Conservation (phyloP, 139 green algal genomes). For the Parachlorella kessleri region DNA sequence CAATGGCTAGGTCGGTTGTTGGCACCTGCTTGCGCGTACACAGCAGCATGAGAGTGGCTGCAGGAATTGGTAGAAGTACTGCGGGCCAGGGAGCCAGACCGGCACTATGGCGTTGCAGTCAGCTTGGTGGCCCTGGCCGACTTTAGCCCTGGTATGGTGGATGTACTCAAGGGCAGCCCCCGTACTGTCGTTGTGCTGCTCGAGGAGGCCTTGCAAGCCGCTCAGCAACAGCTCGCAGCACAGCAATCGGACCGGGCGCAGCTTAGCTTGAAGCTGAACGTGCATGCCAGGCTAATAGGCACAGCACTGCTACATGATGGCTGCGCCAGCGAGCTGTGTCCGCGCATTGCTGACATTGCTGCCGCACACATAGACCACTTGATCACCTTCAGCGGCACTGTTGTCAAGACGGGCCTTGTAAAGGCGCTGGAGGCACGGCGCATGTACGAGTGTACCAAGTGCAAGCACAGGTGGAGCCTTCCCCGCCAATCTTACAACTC, state of each 20-base stretch:
- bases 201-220: conserved; percentile 41
- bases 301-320: conserved; percentile 47
- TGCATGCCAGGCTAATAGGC: conserved; percentile 57
- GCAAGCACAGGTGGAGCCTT: conserved; percentile 59
- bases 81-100: conserved; percentile 28
- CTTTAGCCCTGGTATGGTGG: conserved; percentile 23
- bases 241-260: too few species aligned
- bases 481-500: too few species aligned
- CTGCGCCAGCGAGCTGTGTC: conserved; percentile 10
- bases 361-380: conserved; percentile 62
- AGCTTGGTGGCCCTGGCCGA: conserved; percentile 46
- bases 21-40: too few species aligned
- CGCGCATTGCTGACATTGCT: conserved; percentile 49
- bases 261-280: conserved; percentile 49
- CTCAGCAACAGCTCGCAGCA: conserved; percentile 39
- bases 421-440: conserved; percentile 74
- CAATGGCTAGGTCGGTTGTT: background rate
- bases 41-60: too few species aligned
- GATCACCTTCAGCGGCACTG: conserved; percentile 72
- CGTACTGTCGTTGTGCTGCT: conserved; percentile 37
- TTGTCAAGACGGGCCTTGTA: conserved; percentile 70
- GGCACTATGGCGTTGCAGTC: conserved; percentile 51
- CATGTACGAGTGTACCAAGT: conserved; percentile 71
- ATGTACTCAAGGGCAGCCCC: conserved; percentile 33
- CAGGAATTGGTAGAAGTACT: conserved; percentile 46